Percentiles rank a stretch among this genome's conserved stretches.
Conservation (phyloP, 2,329 filamentous ascomycete genomes). For the Myotisia sp. region DNA sequence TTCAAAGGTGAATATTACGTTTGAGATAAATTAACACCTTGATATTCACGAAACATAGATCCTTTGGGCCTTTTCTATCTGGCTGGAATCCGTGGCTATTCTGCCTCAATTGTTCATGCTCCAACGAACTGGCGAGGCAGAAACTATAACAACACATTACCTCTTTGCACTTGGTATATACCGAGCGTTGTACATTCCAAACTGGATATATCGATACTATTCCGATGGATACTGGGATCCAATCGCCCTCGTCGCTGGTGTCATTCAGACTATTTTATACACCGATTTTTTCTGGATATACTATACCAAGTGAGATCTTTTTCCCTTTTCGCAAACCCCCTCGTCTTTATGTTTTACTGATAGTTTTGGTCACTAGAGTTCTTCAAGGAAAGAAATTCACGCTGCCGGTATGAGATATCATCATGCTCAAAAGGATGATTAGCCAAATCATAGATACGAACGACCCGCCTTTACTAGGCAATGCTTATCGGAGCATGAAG, state of each 20-base stretch:
- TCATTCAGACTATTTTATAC: slow-evolving; percentile 89
- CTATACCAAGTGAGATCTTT: slow-evolving; percentile 63
- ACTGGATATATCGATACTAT: slow-evolving; percentile 90
- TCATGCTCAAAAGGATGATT: too few relatives aligned
- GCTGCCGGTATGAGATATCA: slow-evolving; percentile 63
- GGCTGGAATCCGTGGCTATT: slow-evolving; percentile 93
- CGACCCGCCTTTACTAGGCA: too few relatives aligned
- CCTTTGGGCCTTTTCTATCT: slow-evolving; percentile 94
- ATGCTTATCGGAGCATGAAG: too few relatives aligned
- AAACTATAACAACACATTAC: slow-evolving; percentile 99
- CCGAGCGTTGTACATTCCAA: slow-evolving; percentile 90
- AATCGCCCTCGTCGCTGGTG: slow-evolving; percentile 74
- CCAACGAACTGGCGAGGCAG: slow-evolving; percentile 90
- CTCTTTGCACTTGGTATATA: slow-evolving; percentile 86
- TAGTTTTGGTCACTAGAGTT: slow-evolving; percentile 33
- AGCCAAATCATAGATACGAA: too few relatives aligned
- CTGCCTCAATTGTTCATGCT: slow-evolving; percentile 96
- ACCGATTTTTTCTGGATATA: slow-evolving; percentile 99
- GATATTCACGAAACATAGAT: slow-evolving; percentile 42
- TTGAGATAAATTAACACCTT: background rate
- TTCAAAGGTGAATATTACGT: background rate
- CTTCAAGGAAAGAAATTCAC: slow-evolving; percentile 81
- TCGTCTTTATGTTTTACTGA: background rate
- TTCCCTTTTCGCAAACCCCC: background rate
- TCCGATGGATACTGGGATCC: slow-evolving; percentile 68